Evolutionary conservation across 2,329 filamentous ascomycete genomes (phyloP).

Genomic region (Exophiala xenobiotica): DNA sequence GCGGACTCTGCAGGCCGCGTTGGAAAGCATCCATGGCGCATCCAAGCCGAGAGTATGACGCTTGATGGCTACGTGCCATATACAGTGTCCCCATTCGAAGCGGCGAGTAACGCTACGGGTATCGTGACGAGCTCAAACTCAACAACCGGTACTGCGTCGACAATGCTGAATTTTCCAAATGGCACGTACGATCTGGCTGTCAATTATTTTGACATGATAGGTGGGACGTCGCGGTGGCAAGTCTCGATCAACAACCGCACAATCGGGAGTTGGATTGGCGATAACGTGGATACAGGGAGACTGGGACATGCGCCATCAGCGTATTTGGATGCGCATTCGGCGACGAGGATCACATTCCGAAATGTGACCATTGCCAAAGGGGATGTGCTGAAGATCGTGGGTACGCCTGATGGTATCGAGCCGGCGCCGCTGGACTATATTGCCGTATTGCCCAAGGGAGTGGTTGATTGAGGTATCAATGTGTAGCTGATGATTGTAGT

Average conservation of each 20-base stretch:
- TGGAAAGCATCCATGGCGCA: conserved; percentile 61
- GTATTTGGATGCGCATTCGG: conserved; percentile 65
- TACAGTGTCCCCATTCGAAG: conserved; percentile 58
- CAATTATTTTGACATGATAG: conserved; percentile 64
- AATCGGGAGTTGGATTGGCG: conserved; percentile 60
- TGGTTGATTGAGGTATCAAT: conserved; percentile 56
- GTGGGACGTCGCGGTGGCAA: conserved; percentile 58
- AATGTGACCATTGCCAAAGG: conserved; percentile 52
- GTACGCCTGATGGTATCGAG: conserved; percentile 60
- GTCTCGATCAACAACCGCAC: conserved; percentile 53
- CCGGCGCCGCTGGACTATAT: conserved; percentile 68
- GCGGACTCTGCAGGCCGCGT: conserved; percentile 58
- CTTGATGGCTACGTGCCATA: conserved; percentile 58
- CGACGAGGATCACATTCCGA: conserved; percentile 60
- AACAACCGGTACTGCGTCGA: conserved; percentile 51
- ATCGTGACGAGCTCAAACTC: conserved; percentile 57
- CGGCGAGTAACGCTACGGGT: conserved; percentile 56
- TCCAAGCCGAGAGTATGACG: conserved; percentile 67
- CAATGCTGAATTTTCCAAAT: conserved; percentile 48
- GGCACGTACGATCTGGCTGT: conserved; percentile 64
- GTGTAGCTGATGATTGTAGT: too few species aligned
- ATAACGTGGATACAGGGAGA: conserved; percentile 52
- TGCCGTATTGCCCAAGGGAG: conserved; percentile 57
- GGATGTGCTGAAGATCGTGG: conserved; percentile 56
- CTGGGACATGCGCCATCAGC: conserved; percentile 60